A percentile compares a stretch with the other conserved stretches of the same genome.
Conservation (phyloP, 2,329 filamentous ascomycete species). For the Colletotrichum destructivum region DNA sequence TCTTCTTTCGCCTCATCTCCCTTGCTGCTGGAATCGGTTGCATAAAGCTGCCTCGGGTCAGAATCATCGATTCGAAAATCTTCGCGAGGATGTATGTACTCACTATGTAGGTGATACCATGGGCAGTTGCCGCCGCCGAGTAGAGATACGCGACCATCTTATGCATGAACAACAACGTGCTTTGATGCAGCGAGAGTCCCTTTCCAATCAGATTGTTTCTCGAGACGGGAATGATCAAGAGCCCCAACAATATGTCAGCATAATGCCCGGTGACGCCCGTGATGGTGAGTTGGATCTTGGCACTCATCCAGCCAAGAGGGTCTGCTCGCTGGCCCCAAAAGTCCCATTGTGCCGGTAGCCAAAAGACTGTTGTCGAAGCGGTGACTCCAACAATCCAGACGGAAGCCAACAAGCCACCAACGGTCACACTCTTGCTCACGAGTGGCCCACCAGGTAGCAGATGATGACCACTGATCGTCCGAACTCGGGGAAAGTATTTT, state of each 20-base stretch:
- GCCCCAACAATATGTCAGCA: slow-evolving; percentile 39
- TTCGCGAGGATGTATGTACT: neutral
- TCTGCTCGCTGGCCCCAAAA: slow-evolving; percentile 36
- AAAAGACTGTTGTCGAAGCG: slow-evolving; percentile 28
- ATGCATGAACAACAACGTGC: slow-evolving; percentile 40
- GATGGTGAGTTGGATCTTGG: slow-evolving; percentile 34
- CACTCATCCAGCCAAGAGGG: slow-evolving; percentile 33
- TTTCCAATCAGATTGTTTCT: slow-evolving; percentile 40
- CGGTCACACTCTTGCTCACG: slow-evolving; percentile 16
- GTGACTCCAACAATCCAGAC: slow-evolving; percentile 35
- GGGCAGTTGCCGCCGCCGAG: slow-evolving; percentile 16
- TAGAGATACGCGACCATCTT: slow-evolving; percentile 31
- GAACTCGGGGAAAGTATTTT: slow-evolving; percentile 2
- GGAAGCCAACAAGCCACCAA: slow-evolving; percentile 24
- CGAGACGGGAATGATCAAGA: slow-evolving; percentile 39
- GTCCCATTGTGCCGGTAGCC: slow-evolving; percentile 24
- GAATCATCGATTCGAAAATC: neutral
- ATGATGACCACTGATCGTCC: neutral
- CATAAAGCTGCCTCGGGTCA: neutral
- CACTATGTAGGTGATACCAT: slow-evolving; percentile 39
- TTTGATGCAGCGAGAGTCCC: slow-evolving; percentile 40
- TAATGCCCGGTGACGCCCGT: slow-evolving; percentile 41
- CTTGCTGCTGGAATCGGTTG: slow-evolving; percentile 14
- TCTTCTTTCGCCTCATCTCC: slow-evolving; percentile 20
- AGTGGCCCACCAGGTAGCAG: neutral